Percentiles rank a stretch among this genome's conserved stretches.
phyloP scores from a whole-genome alignment of 176 grass and related monocot genomes.

The Rhynchospora tenuis region DNA sequence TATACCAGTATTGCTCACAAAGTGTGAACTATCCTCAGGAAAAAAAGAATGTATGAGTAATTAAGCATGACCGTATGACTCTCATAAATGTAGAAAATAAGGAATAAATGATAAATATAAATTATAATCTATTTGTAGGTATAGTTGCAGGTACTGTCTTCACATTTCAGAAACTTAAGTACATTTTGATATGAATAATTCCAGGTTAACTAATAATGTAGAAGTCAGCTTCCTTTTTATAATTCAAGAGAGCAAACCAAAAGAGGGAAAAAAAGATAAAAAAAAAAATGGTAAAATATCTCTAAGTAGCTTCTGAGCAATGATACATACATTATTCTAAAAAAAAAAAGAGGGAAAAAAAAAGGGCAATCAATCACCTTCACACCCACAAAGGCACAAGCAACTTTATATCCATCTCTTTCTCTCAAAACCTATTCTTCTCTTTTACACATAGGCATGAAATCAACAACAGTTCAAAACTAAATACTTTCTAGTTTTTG shows the following conservation, averaged over 20 bases:
- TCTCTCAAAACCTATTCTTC: constrained; percentile 7
- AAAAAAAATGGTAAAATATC: neutral
- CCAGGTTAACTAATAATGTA: too few species aligned
- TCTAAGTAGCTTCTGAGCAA: neutral
- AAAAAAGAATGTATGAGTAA: too few species aligned
- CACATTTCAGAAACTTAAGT: too few species aligned
- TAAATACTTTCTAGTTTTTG: neutral
- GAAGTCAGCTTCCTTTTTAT: neutral
- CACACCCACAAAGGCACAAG: constrained; percentile 14
- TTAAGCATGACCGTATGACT: too few species aligned
- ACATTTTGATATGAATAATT: too few species aligned
- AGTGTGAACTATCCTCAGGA: neutral
- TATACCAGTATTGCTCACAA: neutral
- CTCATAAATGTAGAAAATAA: too few species aligned
- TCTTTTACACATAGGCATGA: constrained; percentile 9
- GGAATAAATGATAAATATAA: too few species aligned
- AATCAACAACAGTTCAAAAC: constrained; percentile 2
- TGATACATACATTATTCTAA: constrained; percentile 1
- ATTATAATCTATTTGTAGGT: too few species aligned
- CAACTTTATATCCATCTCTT: neutral
- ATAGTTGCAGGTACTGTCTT: too few species aligned
- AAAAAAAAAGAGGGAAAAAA: neutral
- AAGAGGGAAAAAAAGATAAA: neutral
- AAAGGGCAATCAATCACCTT: constrained; percentile 17
- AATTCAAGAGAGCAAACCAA: neutral